Evolutionary conservation across 2,329 filamentous ascomycete genomes (phyloP).

Genomic region (Cladobotryum mycophilum): DNA sequence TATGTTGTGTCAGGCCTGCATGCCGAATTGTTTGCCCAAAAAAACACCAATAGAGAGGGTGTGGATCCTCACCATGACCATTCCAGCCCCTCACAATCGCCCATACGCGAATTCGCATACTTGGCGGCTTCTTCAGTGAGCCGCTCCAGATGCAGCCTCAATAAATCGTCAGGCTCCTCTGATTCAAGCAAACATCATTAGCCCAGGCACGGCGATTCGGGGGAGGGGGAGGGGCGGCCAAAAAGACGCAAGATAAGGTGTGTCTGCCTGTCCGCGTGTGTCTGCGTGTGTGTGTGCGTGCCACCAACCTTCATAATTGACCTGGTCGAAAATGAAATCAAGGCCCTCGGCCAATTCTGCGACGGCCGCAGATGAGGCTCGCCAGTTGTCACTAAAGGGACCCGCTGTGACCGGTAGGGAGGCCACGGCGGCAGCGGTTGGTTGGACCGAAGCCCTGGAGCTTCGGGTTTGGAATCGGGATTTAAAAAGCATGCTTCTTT

Average conservation of each 20-base stretch:
- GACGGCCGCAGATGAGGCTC: conserved; percentile 16
- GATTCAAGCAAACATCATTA: not conserved
- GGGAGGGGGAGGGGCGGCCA: no score
- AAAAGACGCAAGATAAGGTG: no score
- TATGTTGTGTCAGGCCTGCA: no score
- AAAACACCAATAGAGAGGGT: not conserved
- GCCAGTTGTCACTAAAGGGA: conserved; percentile 16
- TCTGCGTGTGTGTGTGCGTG: no score
- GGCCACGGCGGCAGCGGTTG: not conserved
- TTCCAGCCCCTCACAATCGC: not conserved
- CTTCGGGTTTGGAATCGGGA: not conserved
- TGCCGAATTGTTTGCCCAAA: not conserved
- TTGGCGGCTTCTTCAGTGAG: conserved; percentile 17
- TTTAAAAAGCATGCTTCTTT: not conserved
- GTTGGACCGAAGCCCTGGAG: conserved; percentile 1
- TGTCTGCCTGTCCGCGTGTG: no score
- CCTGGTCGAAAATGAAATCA: conserved; percentile 18
- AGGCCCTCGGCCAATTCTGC: conserved; percentile 16
- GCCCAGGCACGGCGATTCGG: not conserved
- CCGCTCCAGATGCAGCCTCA: conserved; percentile 17
- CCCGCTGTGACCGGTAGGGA: conserved; percentile 1
- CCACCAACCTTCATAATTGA: conserved; percentile 15
- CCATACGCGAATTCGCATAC: conserved; percentile 16
- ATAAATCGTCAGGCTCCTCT: conserved; percentile 18
- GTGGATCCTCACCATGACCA: conserved; percentile 11